Evolutionary conservation across 352 stramenopile genomes (phyloP).

Genomic region (Pythium phragmitis): DNA sequence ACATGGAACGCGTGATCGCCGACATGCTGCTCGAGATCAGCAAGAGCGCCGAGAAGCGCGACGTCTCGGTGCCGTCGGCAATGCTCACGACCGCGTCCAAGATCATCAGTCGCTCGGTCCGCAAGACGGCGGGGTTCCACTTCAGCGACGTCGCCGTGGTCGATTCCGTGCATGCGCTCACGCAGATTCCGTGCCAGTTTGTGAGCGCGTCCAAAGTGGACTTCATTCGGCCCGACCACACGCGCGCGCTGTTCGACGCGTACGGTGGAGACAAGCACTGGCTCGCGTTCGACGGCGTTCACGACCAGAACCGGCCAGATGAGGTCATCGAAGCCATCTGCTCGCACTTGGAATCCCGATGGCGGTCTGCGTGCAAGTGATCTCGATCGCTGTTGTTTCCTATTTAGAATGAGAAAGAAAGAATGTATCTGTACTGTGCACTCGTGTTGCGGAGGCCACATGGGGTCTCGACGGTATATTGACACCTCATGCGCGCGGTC

Average conservation of each 20-base stretch:
- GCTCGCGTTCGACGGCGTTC: constrained; percentile 49
- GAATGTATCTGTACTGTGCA: too few species aligned
- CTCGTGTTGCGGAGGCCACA: too few species aligned
- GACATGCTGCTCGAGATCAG: constrained; percentile 75
- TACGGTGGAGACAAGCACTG: constrained; percentile 68
- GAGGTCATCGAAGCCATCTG: constrained; percentile 43
- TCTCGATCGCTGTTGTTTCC: not conserved
- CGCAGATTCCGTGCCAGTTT: constrained; percentile 55
- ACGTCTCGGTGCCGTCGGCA: constrained; percentile 54
- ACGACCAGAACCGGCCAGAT: constrained; percentile 60
- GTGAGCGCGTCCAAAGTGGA: constrained; percentile 68
- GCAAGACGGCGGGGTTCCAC: constrained; percentile 56
- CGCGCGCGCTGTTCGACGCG: constrained; percentile 43
- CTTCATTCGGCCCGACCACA: constrained; percentile 68
- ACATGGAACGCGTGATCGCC: constrained; percentile 74
- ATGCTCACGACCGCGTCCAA: constrained; percentile 72
- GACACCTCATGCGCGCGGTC: constrained; percentile 11
- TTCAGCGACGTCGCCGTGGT: constrained; percentile 56
- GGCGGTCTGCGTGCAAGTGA: constrained; percentile 6
- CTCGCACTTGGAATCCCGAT: constrained; percentile 14
- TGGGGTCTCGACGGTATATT: constrained; percentile 4
- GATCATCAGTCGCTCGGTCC: constrained; percentile 66
- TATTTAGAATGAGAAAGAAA: constrained; percentile 15
- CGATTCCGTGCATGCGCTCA: constrained; percentile 39
- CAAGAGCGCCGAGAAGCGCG: constrained; percentile 66